These are phyloP conservation scores for Ceratobasidium papillatum DNA, from an alignment of 1,284 basidiomycete genomes.

Conservation along the genomic window DNA sequence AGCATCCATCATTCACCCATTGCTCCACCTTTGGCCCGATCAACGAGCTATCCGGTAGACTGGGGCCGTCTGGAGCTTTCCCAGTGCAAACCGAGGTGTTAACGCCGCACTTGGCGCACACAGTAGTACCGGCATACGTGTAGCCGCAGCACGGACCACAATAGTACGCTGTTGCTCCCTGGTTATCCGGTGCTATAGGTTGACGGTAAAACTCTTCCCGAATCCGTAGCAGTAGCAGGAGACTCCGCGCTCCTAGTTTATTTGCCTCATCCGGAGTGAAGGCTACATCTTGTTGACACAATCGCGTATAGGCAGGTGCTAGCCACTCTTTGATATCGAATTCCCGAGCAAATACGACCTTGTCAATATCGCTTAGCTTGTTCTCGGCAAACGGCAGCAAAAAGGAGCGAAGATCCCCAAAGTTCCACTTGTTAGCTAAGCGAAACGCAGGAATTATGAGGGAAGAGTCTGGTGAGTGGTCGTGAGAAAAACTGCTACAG, in stretches of 20 bases:
- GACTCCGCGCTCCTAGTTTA: conserved; percentile 22
- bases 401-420: conserved; percentile 26
- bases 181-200: neutral
- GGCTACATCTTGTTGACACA: conserved; percentile 24
- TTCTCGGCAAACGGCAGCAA: conserved; percentile 24
- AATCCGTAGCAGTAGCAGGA: conserved; percentile 24
- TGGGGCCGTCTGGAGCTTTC: no score
- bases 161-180: neutral
- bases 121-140: neutral
- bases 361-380: conserved; percentile 29
- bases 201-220: conserved; percentile 11
- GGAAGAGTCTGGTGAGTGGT: conserved; percentile 14
- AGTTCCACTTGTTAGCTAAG: conserved; percentile 43
- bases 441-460: conserved; percentile 40
- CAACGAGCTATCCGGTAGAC: no score
- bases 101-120: neutral
- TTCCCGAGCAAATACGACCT: conserved; percentile 35
- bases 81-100: no score
- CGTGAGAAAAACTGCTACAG: conserved; percentile 5
- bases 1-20: conserved; percentile 3
- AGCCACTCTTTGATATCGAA: conserved; percentile 40
- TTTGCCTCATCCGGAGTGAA: conserved; percentile 34
- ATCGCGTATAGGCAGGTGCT: conserved; percentile 6
- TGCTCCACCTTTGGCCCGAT: conserved; percentile 1
- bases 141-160: neutral